Percentiles rank a stretch among this genome's conserved stretches.
Conservation (phyloP, 2,329 filamentous ascomycete genomes). For the Clarireedia monteithiana region DNA sequence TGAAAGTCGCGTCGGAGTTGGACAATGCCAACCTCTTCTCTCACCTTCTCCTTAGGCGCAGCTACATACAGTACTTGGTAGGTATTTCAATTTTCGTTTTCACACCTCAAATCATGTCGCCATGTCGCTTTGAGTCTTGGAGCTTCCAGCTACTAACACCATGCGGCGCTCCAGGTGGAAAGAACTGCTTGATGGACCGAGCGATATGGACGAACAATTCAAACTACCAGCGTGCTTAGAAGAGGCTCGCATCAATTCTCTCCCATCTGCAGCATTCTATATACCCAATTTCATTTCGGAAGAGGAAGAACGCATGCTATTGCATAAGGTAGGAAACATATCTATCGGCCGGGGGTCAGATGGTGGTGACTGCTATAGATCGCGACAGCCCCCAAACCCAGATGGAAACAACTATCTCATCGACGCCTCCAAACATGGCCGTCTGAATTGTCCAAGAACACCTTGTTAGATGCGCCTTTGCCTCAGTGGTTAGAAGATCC, state of each 20-base stretch:
- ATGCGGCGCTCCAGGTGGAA: no score
- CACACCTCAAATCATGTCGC: no score
- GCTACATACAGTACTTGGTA: no score
- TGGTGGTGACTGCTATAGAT: conserved; percentile 33
- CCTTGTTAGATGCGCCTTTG: conserved; percentile 64
- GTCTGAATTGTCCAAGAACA: conserved; percentile 71
- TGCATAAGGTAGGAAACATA: conserved; percentile 54
- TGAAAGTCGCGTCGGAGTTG: no score
- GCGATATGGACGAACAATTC: conserved; percentile 9
- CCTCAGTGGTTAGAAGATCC: conserved; percentile 69
- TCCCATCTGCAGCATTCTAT: conserved; percentile 70
- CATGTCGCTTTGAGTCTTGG: no score
- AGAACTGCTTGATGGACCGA: no score
- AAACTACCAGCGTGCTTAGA: conserved; percentile 36
- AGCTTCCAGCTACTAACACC: no score
- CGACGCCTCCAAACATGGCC: conserved; percentile 88
- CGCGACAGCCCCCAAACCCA: conserved; percentile 57
- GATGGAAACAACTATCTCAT: conserved; percentile 84
- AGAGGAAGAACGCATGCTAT: conserved; percentile 63
- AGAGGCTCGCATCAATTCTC: conserved; percentile 40
- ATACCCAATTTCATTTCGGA: conserved; percentile 74
- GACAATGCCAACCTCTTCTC: no score
- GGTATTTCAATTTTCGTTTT: no score
- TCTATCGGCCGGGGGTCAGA: background rate
- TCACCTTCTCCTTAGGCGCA: no score